Evolutionary conservation across 2,329 filamentous ascomycete genomes (phyloP), one percentile per base, ranked within the genome.

Genomic region (Acephala macrosclerotiorum): DNA sequence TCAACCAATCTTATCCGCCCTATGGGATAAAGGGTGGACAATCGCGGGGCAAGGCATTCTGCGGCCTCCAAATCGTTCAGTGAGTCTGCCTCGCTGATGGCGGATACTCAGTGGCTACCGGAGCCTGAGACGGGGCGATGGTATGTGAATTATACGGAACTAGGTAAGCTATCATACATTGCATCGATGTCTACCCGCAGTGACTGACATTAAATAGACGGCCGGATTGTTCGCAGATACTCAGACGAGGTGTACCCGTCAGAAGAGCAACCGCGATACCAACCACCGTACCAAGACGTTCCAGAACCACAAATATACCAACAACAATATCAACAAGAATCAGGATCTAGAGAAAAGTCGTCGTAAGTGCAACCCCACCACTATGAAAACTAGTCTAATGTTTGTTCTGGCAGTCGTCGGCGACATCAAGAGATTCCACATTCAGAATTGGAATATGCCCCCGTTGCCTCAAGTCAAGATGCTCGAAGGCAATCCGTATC

Each of bases 121-220:
- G 65, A 67, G 55, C 36, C 53, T 56, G 58, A 53, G 20, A 67
- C 65, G 8, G 59, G 59, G 40, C 47, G 65, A 20, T 67, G 60
- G 53, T 67, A 67, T 51, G 51, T 67, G 20, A 67, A 67, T 33
- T 58, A 29, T 55, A 57, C 47, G 49, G 60, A 67, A 16, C 53
- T 55, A 61, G 47, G 65, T 67, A 62, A 60, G 20, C 18, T 29
- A 16, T 53, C 18, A 22, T 6, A 11, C 12, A n/a, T 8, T 33
- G 6, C 20, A 12, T 20, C 9, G 11, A 29, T 8, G 9, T 20
- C 11, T 18, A n/a, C 5, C 6, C 0, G 7, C 20, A 29, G 49
- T 64, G 18, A 64, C 33, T 33, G 1, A n/a, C 22, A 7, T n/a
- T 16, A 4, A 29, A 36, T 4, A 60, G 58, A 35, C 22, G 58